Percentiles rank a stretch among this genome's conserved stretches.
Evolutionary conservation across 345 rosid species (phyloP).

Genomic region (Acer campestre): DNA sequence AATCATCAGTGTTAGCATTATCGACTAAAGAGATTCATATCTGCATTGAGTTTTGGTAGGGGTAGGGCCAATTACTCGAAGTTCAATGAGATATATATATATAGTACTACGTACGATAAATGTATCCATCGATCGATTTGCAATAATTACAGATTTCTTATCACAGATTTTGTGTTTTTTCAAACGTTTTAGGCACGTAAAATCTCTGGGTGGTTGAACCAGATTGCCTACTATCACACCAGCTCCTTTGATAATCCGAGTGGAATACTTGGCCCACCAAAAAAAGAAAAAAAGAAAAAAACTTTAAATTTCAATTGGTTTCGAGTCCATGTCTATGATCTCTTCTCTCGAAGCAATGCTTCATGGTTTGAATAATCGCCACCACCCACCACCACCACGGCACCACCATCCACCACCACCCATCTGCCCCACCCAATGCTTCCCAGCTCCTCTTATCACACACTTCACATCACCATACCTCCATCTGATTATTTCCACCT

Average conservation of each 20-base stretch:
- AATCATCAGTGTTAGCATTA: neutral
- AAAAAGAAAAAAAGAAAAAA: neutral
- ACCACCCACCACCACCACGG: conserved; percentile 13
- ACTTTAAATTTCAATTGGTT: neutral
- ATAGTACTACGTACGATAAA: neutral
- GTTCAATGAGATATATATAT: neutral
- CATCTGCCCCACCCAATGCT: conserved; percentile 7
- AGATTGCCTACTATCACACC: neutral
- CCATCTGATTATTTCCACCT: neutral
- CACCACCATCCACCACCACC: conserved; percentile 23
- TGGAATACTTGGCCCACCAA: conserved; percentile 25
- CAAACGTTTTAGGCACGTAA: conserved; percentile 8
- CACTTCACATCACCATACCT: neutral
- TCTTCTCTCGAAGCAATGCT: conserved; percentile 13
- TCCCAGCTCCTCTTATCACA: conserved; percentile 17
- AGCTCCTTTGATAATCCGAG: conserved; percentile 9
- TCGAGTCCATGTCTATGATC: neutral
- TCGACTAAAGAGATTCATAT: neutral
- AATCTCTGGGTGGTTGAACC: conserved; percentile 21
- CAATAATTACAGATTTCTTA: conserved; percentile 16
- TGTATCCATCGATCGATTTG: neutral
- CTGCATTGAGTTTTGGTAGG: neutral
- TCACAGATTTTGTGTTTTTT: conserved; percentile 23
- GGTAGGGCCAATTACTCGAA: neutral
- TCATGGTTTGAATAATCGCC: conserved; percentile 28